A percentile compares a stretch with the other conserved stretches of the same genome.
These are phyloP conservation scores for Scheffersomyces insectosa DNA, from an alignment of 1,139 yeast genomes.

Conservation along the genomic window DNA sequence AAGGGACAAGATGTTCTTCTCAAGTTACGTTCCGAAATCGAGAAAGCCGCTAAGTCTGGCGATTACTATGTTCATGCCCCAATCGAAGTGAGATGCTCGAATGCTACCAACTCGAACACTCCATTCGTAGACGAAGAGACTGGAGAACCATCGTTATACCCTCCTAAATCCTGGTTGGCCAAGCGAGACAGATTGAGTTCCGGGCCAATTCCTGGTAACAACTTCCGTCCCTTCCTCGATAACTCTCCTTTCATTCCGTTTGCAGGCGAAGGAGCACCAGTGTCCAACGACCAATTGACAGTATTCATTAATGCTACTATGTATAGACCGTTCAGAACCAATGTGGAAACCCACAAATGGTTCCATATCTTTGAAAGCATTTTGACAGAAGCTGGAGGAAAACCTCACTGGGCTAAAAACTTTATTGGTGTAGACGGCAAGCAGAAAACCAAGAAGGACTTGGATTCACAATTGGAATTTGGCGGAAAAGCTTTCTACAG, in stretches of 20 bases:
- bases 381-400: conserved; percentile 78
- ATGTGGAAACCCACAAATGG: conserved; percentile 80
- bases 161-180: conserved; percentile 42
- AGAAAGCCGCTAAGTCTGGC: conserved; percentile 57
- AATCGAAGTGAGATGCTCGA: conserved; percentile 90
- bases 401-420: conserved; percentile 99
- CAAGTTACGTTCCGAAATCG: conserved; percentile 61
- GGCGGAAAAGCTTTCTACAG: conserved; percentile 61
- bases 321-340: conserved; percentile 84
- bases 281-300: conserved; percentile 79
- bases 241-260: conserved; percentile 68
- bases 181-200: conserved; percentile 36
- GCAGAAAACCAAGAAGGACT: conserved; percentile 39
- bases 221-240: conserved; percentile 77
- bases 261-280: conserved; percentile 45
- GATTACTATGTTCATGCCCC: conserved; percentile 92
- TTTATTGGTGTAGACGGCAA: conserved; percentile 65
- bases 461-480: conserved; percentile 36
- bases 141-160: conserved; percentile 48
- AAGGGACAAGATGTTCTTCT: conserved; percentile 73
- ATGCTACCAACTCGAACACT: conserved; percentile 58
- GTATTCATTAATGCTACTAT: conserved; percentile 90
- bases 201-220: conserved; percentile 87
- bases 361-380: conserved; percentile 79
- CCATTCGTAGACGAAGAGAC: conserved; percentile 43